Evolutionary conservation across 768 basidiomycete species (phyloP), one percentile per base, ranked within the genome.

Genomic region (Cystofilobasidium ferigula): DNA sequence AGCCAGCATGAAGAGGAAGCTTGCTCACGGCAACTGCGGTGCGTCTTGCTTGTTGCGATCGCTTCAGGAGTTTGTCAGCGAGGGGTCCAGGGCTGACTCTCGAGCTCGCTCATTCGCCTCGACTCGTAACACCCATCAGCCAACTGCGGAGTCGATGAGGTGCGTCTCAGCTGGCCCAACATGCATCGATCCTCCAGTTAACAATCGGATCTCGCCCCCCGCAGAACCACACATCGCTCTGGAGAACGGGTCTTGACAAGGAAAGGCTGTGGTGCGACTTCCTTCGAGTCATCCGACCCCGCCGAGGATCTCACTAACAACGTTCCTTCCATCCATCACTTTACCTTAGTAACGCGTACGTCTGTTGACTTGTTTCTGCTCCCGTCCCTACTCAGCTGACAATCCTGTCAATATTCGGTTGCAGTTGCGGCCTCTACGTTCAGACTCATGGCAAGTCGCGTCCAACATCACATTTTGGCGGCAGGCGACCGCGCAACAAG

Each of bases 11-110:
- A 54, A 34, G 34, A 57, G 65, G 32, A 67, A 67, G 53, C 60
- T 67, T 36, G 65, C 65, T 24, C 65, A 60, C 26, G 65, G 65
- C 30, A 67, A 56, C 47, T 67, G 65, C 59, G 58, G 65, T 67
- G 24, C 35, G 64, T 61, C 26, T 13, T 2, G 30, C 2, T 7
- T 18, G 22, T 32, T 35, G 6, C 26, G 36, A 13, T 30, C 26
- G 4, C 30, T 38, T 16, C 57, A 2, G 12, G 24, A 22, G 51
- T 16, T 13, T 54, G n/a, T 57, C 28, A 18, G 57, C 26, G 38
- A 53, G 48, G 24, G 12, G 30, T 24, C 20, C 9, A 45, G 59
- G 51, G 59, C 58, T 60, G 58, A 66, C 45, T 26, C 45, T 65
- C n/a, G n/a, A n/a, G 35, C 28, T 14, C 35, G 26, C 36, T 53